phyloP scores from a whole-genome alignment of 257 asterid genomes.

The Solanum pinnatisectum region DNA sequence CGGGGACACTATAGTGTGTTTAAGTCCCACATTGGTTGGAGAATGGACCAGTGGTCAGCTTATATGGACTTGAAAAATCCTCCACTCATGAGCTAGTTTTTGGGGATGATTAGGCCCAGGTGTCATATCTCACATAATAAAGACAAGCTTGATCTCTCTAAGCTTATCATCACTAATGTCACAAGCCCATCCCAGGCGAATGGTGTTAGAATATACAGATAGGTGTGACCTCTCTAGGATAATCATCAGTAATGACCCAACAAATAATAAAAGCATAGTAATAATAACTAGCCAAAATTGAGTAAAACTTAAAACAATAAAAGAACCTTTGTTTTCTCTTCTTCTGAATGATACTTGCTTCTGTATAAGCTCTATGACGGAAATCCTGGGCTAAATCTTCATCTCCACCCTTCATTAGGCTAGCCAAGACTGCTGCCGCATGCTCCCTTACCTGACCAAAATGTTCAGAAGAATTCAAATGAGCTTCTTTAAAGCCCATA shows the following conservation, averaged over 20 bases:
- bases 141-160: background rate
- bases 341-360: conserved; percentile 55
- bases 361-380: conserved; percentile 72
- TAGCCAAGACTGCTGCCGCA: conserved; percentile 98
- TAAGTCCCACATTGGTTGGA: background rate
- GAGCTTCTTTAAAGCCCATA: background rate
- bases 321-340: conserved; percentile 64
- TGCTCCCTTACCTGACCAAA: conserved; percentile 85
- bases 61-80: background rate
- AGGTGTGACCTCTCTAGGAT: background rate
- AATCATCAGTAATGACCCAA: background rate
- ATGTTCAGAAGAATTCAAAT: background rate
- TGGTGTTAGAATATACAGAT: background rate
- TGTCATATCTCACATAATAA: background rate
- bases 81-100: background rate
- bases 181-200: background rate
- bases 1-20: background rate
- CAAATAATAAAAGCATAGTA: background rate
- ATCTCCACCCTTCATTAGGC: conserved; percentile 91
- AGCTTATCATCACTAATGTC: background rate
- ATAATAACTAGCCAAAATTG: background rate
- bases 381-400: conserved; percentile 62
- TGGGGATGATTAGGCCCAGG: background rate
- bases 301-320: conserved; percentile 2
- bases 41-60: background rate